Evolutionary conservation across 2,329 filamentous ascomycete species (phyloP).

Genomic region (Cordyceps pruinosa): DNA sequence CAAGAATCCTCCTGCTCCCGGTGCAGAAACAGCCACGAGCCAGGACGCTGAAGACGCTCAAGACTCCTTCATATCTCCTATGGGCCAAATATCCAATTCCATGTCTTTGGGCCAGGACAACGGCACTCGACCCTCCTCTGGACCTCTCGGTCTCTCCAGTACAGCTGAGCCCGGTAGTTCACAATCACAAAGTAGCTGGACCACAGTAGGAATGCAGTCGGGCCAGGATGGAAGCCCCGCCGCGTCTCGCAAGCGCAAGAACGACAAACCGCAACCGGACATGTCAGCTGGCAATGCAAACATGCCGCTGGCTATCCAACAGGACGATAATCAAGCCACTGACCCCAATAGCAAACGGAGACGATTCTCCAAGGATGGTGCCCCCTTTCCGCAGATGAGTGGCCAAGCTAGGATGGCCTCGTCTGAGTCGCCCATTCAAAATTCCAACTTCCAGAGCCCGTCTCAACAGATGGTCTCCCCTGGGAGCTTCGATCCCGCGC

Average conservation of each 20-base stretch:
- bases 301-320: neutral
- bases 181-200: slow-evolving; percentile 5
- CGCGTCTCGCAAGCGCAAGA: slow-evolving; percentile 6
- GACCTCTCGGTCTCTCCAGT: slow-evolving; percentile 2
- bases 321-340: neutral
- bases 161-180: slow-evolving; percentile 3
- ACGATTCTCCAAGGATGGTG: slow-evolving; percentile 5
- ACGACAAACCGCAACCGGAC: neutral
- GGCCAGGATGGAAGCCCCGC: neutral
- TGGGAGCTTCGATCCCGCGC: neutral
- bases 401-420: slow-evolving; percentile 2
- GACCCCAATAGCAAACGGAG: slow-evolving; percentile 3
- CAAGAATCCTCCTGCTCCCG: slow-evolving; percentile 16
- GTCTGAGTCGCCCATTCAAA: slow-evolving; percentile 9
- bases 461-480: slow-evolving; percentile 8
- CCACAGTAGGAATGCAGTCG: slow-evolving; percentile 1
- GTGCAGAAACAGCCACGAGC: neutral
- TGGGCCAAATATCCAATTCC: slow-evolving; percentile 2
- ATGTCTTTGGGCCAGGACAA: slow-evolving; percentile 1
- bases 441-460: slow-evolving; percentile 3
- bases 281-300: neutral
- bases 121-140: neutral
- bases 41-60: slow-evolving; percentile 7
- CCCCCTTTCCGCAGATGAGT: neutral
- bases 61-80: slow-evolving; percentile 5